Evolutionary conservation across 2,329 filamentous ascomycete species (phyloP).

Genomic region (Pyrenophora tritici-repentis): DNA sequence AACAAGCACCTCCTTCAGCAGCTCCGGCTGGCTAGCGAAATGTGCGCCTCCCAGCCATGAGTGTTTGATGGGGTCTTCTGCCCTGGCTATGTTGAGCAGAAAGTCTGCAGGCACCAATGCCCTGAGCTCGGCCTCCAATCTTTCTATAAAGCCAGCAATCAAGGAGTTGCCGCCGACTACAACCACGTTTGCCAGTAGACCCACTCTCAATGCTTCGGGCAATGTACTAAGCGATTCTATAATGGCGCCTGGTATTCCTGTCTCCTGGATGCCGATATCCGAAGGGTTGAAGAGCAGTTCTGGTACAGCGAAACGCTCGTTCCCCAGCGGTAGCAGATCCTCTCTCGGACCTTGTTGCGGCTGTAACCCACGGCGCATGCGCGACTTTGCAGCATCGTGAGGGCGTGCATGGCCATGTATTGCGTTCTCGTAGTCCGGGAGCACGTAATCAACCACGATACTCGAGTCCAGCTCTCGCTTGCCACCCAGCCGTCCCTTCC

Average conservation of each 20-base stretch:
- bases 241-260: conserved; percentile 81
- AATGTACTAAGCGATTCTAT: conserved; percentile 75
- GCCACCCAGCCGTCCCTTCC: conserved; percentile 67
- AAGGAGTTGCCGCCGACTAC: conserved; percentile 85
- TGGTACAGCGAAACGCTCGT: conserved; percentile 88
- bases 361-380: conserved; percentile 56
- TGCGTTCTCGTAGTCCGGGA: conserved; percentile 75
- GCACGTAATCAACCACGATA: conserved; percentile 86
- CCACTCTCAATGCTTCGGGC: conserved; percentile 82
- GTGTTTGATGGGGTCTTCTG: conserved; percentile 79
- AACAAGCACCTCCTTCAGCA: conserved; percentile 70
- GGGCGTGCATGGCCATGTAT: conserved; percentile 74
- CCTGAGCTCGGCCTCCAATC: conserved; percentile 75
- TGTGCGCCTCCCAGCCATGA: conserved; percentile 86
- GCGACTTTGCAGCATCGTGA: conserved; percentile 71
- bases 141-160: conserved; percentile 79
- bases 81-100: conserved; percentile 42
- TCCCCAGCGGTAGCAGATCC: conserved; percentile 83
- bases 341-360: conserved; percentile 61
- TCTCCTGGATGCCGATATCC: conserved; percentile 83
- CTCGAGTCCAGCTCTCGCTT: conserved; percentile 58
- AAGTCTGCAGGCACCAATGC: conserved; percentile 51
- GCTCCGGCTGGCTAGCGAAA: conserved; percentile 70
- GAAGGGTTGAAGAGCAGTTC: conserved; percentile 86
- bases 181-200: conserved; percentile 82